phyloP scores from a whole-genome alignment of 805 yeast species.

The Suhomyces kilbournensis region DNA sequence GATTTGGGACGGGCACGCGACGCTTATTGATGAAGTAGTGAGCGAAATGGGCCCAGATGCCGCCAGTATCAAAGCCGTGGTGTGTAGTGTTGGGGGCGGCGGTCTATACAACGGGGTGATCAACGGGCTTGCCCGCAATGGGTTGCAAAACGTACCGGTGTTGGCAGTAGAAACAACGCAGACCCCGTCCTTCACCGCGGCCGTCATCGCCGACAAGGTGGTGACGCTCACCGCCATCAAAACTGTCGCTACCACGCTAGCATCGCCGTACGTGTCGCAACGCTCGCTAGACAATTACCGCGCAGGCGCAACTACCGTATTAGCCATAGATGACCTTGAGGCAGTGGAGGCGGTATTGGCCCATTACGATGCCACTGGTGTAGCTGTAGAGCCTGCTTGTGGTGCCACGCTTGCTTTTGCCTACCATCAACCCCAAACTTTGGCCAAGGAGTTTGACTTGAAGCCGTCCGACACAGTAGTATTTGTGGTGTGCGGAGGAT shows the following conservation, averaged over 20 bases:
- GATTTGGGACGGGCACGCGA: conserved; percentile 31
- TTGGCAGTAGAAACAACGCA: conserved; percentile 27
- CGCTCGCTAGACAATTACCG: conserved; percentile 16
- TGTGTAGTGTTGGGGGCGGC: conserved; percentile 36
- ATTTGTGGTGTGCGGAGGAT: conserved; percentile 31
- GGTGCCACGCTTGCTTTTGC: conserved; percentile 25
- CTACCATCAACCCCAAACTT: conserved; percentile 10
- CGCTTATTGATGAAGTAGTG: conserved; percentile 23
- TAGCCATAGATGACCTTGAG: conserved; percentile 23
- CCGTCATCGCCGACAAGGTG: conserved; percentile 18
- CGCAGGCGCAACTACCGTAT: conserved; percentile 15
- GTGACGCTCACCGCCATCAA: conserved; percentile 17
- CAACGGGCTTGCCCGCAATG: conserved; percentile 19
- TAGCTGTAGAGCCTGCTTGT: conserved; percentile 33
- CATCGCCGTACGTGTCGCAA: conserved; percentile 25
- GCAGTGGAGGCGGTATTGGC: conserved; percentile 21
- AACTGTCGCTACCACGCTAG: conserved; percentile 27
- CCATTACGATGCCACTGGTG: conserved; percentile 20
- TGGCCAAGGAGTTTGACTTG: conserved; percentile 14
- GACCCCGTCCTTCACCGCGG: conserved; percentile 21
- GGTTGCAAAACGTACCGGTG: conserved; percentile 17
- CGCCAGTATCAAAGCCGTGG: conserved; percentile 21
- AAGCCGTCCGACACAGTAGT: conserved; percentile 23
- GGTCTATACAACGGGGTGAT: conserved; percentile 31
- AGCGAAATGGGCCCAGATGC: conserved; percentile 16